Conservation (phyloP, 2,329 filamentous ascomycete genomes). For the Sarocladium kiliense region DNA sequence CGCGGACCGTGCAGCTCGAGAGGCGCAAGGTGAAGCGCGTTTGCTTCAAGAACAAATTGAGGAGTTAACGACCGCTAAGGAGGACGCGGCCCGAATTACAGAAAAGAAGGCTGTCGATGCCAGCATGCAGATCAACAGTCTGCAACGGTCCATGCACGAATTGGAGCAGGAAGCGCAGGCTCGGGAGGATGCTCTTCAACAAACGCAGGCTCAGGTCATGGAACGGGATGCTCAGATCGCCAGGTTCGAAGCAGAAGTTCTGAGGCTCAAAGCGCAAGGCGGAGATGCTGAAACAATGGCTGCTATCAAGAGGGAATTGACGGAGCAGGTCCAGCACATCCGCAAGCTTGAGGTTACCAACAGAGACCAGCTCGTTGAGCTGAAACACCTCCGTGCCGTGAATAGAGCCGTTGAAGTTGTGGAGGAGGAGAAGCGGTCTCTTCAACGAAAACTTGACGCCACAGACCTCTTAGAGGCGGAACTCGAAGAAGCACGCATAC, state of each 20-base stretch:
- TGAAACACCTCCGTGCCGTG: conserved; percentile 74
- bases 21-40: conserved; percentile 68
- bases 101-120: conserved; percentile 53
- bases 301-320: conserved; percentile 81
- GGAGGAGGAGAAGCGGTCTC: conserved; percentile 85
- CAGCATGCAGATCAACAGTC: conserved; percentile 43
- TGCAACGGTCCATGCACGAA: conserved; percentile 48
- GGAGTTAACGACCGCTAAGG: conserved; percentile 57
- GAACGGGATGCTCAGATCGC: conserved; percentile 68
- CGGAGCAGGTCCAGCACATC: conserved; percentile 90
- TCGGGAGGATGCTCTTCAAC: conserved; percentile 51
- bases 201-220: conserved; percentile 60
- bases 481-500: conserved; percentile 72
- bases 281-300: conserved; percentile 81
- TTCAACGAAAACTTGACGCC: conserved; percentile 72
- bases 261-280: conserved; percentile 79
- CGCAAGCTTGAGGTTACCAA: conserved; percentile 76
- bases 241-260: conserved; percentile 73
- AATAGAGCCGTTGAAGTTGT: conserved; percentile 89
- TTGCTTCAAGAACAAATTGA: conserved; percentile 75
- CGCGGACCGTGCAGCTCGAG: conserved; percentile 63
- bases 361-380: conserved; percentile 70
- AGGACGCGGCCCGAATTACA: conserved; percentile 61
- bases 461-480: conserved; percentile 72
- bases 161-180: conserved; percentile 52